Evolutionary conservation across 345 rosid genomes (phyloP).

Genomic region (Rubroshorea leprosula): DNA sequence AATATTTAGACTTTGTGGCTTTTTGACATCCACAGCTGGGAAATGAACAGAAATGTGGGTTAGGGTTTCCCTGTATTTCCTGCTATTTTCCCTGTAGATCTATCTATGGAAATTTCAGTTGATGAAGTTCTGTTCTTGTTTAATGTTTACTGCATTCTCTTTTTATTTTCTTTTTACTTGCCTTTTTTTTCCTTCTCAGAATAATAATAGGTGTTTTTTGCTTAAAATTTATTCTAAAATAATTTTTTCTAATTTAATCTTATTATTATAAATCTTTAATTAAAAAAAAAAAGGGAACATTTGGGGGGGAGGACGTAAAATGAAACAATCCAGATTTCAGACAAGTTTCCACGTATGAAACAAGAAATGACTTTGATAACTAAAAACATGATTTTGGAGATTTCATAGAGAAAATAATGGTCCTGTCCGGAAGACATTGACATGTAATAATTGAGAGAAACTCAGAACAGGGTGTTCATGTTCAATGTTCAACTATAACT

Average conservation of each 20-base stretch:
- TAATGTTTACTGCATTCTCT: background rate
- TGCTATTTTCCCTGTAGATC: background rate
- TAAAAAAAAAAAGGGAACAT: too few species aligned
- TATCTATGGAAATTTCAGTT: background rate
- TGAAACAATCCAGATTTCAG: too few species aligned
- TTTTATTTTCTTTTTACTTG: too few species aligned
- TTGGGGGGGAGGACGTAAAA: too few species aligned
- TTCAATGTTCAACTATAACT: slow-evolving; percentile 5
- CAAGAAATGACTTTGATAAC: background rate
- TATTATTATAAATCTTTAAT: too few species aligned
- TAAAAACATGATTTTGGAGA: background rate
- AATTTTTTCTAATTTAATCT: too few species aligned
- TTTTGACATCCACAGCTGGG: background rate
- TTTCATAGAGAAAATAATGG: background rate
- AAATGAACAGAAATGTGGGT: background rate
- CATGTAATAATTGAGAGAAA: background rate
- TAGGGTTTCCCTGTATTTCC: background rate
- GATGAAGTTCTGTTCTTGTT: background rate
- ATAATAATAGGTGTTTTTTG: too few species aligned
- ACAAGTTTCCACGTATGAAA: background rate
- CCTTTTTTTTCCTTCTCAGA: too few species aligned
- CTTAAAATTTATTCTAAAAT: too few species aligned
- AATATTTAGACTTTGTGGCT: slow-evolving; percentile 6
- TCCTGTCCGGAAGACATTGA: slow-evolving; percentile 5
- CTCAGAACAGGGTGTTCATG: background rate